These are phyloP conservation scores for Penicillium ucsense DNA, from an alignment of 495 filamentous ascomycete species.

Conservation along the genomic window DNA sequence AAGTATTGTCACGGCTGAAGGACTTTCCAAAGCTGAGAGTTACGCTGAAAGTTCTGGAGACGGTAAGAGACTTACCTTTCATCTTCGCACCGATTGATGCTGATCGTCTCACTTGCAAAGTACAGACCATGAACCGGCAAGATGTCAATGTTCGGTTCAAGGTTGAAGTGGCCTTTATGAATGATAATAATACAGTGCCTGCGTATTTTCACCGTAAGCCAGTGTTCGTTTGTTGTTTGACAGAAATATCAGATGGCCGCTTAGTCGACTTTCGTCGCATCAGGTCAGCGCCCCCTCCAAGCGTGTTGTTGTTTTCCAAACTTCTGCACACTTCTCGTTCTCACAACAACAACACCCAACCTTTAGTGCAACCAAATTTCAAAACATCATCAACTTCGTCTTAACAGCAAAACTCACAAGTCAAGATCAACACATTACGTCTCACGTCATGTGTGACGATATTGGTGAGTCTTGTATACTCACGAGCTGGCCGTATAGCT, in stretches of 20 bases:
- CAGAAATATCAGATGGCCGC: slow-evolving; percentile 63
- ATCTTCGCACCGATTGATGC: not conserved
- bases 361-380: slow-evolving; percentile 54
- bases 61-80: slow-evolving; percentile 23
- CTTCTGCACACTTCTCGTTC: not conserved
- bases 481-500: too few species aligned
- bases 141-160: slow-evolving; percentile 52
- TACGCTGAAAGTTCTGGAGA: slow-evolving; percentile 38
- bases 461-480: slow-evolving; percentile 45
- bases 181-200: slow-evolving; percentile 44
- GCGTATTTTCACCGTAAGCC: slow-evolving; percentile 49
- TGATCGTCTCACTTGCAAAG: slow-evolving; percentile 6
- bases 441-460: slow-evolving; percentile 78
- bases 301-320: not conserved
- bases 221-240: slow-evolving; percentile 65
- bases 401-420: slow-evolving; percentile 50
- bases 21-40: slow-evolving; percentile 70
- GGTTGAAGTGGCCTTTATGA: slow-evolving; percentile 62
- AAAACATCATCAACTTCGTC: slow-evolving; percentile 49
- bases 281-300: slow-evolving; percentile 28
- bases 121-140: slow-evolving; percentile 29
- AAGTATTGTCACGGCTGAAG: slow-evolving; percentile 50
- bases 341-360: not conserved
- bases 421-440: slow-evolving; percentile 50
- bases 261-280: slow-evolving; percentile 72